These are phyloP conservation scores for Emericellopsis atlantica DNA, from an alignment of 2,329 filamentous ascomycete genomes.

Conservation along the genomic window DNA sequence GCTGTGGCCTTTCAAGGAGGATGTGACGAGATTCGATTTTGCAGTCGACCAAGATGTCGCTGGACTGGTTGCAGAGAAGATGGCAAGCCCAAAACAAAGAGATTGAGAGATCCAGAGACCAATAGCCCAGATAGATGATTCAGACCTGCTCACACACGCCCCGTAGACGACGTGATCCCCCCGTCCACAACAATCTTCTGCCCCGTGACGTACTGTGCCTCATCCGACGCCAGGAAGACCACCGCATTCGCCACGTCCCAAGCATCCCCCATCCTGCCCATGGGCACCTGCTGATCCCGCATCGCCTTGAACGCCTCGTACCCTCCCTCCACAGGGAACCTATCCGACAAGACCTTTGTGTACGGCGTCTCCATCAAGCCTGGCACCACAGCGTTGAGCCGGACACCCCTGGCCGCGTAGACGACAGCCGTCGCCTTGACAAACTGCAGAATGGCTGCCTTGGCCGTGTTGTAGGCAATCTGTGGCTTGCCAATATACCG, in stretches of 20 bases:
- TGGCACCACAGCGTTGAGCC: no score
- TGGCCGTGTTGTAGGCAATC: no score
- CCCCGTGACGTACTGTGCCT: conserved; percentile 49
- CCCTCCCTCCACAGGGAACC: conserved; percentile 28
- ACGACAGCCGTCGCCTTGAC: no score
- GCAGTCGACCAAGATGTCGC: conserved; percentile 23
- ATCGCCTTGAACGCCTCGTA: conserved; percentile 35
- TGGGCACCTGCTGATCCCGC: no score
- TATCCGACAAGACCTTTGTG: conserved; percentile 27
- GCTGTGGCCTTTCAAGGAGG: conserved; percentile 39
- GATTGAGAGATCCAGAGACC: no score
- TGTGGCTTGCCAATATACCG: no score
- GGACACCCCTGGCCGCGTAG: no score
- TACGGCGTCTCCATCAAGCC: conserved; percentile 44
- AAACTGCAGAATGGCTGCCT: no score
- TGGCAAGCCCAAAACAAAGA: neutral
- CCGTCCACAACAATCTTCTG: conserved; percentile 37
- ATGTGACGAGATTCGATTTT: conserved; percentile 40
- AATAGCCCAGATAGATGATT: no score
- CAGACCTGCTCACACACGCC: conserved; percentile 2
- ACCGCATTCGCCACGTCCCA: no score
- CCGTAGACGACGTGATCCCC: conserved; percentile 26
- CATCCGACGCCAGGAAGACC: no score
- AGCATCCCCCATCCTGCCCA: no score
- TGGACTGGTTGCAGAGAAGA: neutral